These are phyloP conservation scores for Penicillium samsonianum DNA, from an alignment of 495 filamentous ascomycete genomes.

Conservation along the genomic window DNA sequence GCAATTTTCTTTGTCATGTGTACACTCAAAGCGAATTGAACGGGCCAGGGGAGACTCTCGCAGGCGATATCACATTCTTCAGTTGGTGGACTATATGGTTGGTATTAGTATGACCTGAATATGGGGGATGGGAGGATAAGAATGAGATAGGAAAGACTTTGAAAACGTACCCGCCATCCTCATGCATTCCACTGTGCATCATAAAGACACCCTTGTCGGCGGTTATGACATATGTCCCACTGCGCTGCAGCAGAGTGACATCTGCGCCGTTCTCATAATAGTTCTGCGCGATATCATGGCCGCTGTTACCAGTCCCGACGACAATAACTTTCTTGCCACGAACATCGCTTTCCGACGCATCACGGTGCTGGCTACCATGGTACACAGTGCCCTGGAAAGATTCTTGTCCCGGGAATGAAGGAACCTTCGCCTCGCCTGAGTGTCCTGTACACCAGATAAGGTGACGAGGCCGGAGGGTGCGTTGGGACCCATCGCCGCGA, in stretches of 20 bases:
- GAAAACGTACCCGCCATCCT: conserved; percentile 52
- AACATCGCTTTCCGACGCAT: conserved; percentile 38
- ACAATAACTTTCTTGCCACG: conserved; percentile 71
- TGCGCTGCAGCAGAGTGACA: conserved; percentile 79
- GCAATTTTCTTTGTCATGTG: conserved; percentile 51
- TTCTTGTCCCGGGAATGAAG: conserved; percentile 46
- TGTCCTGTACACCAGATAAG: conserved; percentile 54
- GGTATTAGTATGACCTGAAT: conserved; percentile 4
- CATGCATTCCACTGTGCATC: conserved; percentile 58
- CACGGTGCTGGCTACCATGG: conserved; percentile 46
- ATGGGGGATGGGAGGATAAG: neutral
- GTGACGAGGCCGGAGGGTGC: conserved; percentile 47
- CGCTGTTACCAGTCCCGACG: conserved; percentile 79
- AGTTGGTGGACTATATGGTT: conserved; percentile 35
- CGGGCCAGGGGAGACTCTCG: conserved; percentile 57
- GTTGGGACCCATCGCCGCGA: conserved; percentile 43
- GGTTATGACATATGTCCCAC: conserved; percentile 71
- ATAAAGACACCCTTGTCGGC: conserved; percentile 59
- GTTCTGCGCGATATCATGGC: conserved; percentile 84
- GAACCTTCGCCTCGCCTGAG: conserved; percentile 50
- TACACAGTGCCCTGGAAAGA: conserved; percentile 50
- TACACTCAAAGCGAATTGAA: conserved; percentile 57
- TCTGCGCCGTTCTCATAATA: conserved; percentile 73
- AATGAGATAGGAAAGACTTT: neutral
- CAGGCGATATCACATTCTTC: conserved; percentile 65